Evolutionary conservation across 164 flowering plant species (phyloP), one percentile per base, ranked within the genome.

Genomic region (Piper betle): DNA sequence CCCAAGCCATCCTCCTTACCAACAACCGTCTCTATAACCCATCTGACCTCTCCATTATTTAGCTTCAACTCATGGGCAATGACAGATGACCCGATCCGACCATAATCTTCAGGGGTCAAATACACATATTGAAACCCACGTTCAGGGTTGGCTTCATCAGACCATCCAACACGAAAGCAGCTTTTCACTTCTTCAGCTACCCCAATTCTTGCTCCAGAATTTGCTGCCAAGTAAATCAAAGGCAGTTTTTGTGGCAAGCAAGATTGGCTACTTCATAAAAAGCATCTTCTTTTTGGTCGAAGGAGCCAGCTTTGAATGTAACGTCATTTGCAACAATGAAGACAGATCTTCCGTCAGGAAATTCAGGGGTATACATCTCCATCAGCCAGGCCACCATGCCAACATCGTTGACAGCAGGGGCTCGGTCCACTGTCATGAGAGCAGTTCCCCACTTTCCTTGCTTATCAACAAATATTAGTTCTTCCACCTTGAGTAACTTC

Each of bases 311-410:
- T 79, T 79, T 88, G 76, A 82, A 88, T 37, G 99, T 94, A 57
- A 94, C 96, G 64, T 94, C 99, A 79, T 94, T 94, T 53, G 96
- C 70, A 15, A 94, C 83, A 33, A 88, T 60, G 56, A 88, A 57
- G 59, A 94, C 77, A 59, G 77, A 81, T 68, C 99, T 77, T 64
- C 99, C 99, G 61, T 67, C 64, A 42, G 99, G 97, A 59, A 91
- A 94, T 70, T 94, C 99, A 1, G 99, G 99, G 39, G 96, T 94
- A 58, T 67, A 80, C 91, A 94, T 81, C 66, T 91, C 93, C 83
- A 94, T 77, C 54, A 64, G 68, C 99, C 99, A 94, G 37, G 97
- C 99, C 57, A 94, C 90, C 99, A 94, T 91, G 65, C 99, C 99
- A 63, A 94, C 83, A 74, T 94, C 96, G 69, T 91, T 94, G 18